Conservation (phyloP, 805 yeast species). For the Ogataea dorogensis region DNA sequence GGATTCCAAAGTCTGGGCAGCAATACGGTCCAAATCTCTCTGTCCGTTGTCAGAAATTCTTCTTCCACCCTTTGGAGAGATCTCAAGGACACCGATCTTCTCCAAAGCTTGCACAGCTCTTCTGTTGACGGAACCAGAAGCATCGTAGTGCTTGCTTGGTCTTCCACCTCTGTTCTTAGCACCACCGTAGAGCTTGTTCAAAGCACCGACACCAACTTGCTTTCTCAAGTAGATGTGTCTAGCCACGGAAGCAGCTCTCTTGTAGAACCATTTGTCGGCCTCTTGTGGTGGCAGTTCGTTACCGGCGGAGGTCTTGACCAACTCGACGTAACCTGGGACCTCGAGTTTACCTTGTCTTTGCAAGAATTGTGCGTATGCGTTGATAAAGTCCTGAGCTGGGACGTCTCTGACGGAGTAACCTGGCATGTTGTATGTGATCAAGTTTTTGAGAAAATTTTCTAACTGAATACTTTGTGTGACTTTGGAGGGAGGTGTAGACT, state of each 20-base stretch:
- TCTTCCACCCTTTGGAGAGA: slow-evolving; percentile 98
- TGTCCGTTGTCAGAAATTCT: slow-evolving; percentile 99
- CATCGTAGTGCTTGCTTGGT: slow-evolving; percentile 98
- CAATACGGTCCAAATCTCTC: slow-evolving; percentile 99
- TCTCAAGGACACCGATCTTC: slow-evolving; percentile 96
- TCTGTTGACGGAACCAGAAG: slow-evolving; percentile 99
- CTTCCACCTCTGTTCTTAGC: slow-evolving; percentile 98
- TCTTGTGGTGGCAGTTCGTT: slow-evolving; percentile 99
- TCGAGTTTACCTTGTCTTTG: slow-evolving; percentile 99
- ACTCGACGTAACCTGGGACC: slow-evolving; percentile 99
- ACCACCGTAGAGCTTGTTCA: slow-evolving; percentile 99
- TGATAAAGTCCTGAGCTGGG: slow-evolving; percentile 99
- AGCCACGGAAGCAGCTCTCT: slow-evolving; percentile 99
- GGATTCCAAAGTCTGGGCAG: slow-evolving; percentile 95
- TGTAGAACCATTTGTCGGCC: slow-evolving; percentile 99
- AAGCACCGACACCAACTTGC: slow-evolving; percentile 98
- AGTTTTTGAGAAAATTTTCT: slow-evolving; percentile 17
- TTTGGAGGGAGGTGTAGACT: slow-evolving; percentile 9
- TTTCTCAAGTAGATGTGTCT: slow-evolving; percentile 99
- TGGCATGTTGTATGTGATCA: slow-evolving; percentile 64
- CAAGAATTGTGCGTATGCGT: slow-evolving; percentile 99
- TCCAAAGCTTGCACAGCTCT: slow-evolving; percentile 96
- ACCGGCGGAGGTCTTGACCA: slow-evolving; percentile 98
- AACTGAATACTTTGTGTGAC: slow-evolving; percentile 9
- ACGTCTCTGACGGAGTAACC: slow-evolving; percentile 99